Evolutionary conservation across 768 basidiomycete species (phyloP).

Genomic region (Agrocybe pediades): DNA sequence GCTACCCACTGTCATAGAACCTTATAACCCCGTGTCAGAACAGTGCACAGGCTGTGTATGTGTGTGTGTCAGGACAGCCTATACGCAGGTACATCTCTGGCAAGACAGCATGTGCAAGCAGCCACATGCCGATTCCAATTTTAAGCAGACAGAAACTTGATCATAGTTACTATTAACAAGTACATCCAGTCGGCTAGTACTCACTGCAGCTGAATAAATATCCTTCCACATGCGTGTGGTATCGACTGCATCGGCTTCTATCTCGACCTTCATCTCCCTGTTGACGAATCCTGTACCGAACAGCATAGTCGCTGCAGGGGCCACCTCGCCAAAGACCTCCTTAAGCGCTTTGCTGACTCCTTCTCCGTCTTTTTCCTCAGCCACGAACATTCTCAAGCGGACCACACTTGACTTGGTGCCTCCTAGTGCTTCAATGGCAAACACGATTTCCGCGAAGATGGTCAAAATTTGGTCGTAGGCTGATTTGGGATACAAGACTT

Average conservation of each 20-base stretch:
- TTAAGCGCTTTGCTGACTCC: constrained; percentile 42
- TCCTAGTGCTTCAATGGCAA: constrained; percentile 43
- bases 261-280: constrained; percentile 53
- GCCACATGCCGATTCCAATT: too few relatives aligned
- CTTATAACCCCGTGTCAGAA: too few relatives aligned
- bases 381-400: constrained; percentile 53
- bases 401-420: constrained; percentile 45
- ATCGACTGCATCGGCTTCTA: constrained; percentile 55
- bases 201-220: too few relatives aligned
- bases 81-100: too few relatives aligned
- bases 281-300: constrained; percentile 48
- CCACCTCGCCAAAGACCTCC: constrained; percentile 41
- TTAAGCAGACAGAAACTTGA: too few relatives aligned
- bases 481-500: constrained; percentile 41
- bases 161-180: too few relatives aligned
- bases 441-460: constrained; percentile 46
- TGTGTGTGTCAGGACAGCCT: too few relatives aligned
- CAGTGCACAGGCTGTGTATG: too few relatives aligned
- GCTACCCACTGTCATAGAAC: too few relatives aligned
- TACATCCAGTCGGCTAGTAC: too few relatives aligned
- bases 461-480: constrained; percentile 46
- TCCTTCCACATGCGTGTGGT: too few relatives aligned
- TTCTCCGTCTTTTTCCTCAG: constrained; percentile 36
- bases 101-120: too few relatives aligned
- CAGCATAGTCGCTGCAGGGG: constrained; percentile 56